These are phyloP conservation scores for Penicillium verhagenii DNA, from an alignment of 495 filamentous ascomycete species.

Conservation along the genomic window DNA sequence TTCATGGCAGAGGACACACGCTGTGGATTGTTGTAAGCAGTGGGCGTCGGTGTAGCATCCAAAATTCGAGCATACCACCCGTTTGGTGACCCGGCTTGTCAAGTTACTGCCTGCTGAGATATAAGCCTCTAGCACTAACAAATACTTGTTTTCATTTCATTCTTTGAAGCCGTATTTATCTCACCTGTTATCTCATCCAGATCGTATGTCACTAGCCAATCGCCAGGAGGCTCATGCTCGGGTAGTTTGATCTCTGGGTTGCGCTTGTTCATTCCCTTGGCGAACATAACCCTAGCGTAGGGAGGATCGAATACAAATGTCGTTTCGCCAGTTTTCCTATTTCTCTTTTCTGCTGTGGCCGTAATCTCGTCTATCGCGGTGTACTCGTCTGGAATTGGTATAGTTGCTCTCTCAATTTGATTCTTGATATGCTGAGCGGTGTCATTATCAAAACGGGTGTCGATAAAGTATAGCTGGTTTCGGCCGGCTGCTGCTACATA, in stretches of 20 bases:
- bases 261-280: conserved; percentile 11
- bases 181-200: conserved; percentile 1
- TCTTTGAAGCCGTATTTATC: neutral
- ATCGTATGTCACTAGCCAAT: conserved; percentile 18
- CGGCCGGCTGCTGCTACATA: conserved; percentile 12
- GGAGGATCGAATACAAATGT: conserved; percentile 15
- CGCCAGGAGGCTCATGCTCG: conserved; percentile 14
- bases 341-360: conserved; percentile 13
- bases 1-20: neutral
- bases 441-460: conserved; percentile 16
- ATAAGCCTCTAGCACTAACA: neutral
- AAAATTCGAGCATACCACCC: neutral
- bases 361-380: conserved; percentile 13
- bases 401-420: conserved; percentile 16
- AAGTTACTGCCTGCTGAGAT: neutral
- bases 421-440: conserved; percentile 16
- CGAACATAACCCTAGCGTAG: conserved; percentile 17
- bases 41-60: neutral
- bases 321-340: conserved; percentile 11
- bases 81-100: neutral
- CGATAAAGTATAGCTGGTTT: conserved; percentile 17
- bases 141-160: neutral
- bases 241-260: conserved; percentile 16
- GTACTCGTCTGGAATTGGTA: conserved; percentile 8
- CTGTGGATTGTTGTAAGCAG: neutral